Conservation (phyloP, 2,329 filamentous ascomycete genomes). For the Sporothrix variecibatus region DNA sequence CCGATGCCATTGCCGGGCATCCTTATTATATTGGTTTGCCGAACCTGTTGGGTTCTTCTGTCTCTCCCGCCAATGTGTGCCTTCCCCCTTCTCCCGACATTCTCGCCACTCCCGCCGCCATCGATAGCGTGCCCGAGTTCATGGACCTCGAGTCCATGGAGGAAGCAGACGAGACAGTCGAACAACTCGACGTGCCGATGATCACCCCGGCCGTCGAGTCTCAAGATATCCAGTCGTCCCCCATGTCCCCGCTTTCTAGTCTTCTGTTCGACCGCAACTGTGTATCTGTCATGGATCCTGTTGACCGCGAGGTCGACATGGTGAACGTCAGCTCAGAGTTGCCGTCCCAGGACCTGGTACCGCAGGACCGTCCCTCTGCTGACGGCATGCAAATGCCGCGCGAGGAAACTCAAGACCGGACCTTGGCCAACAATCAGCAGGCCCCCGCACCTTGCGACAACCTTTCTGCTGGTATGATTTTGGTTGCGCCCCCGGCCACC, state of each 20-base stretch:
- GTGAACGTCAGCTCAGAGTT: not conserved
- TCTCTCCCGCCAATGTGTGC: not conserved
- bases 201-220: not conserved
- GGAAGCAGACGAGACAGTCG: not conserved
- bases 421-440: not conserved
- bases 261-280: not conserved
- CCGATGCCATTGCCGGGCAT: conserved; percentile 3
- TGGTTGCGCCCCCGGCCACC: not conserved
- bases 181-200: not conserved
- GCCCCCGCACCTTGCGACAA: not conserved
- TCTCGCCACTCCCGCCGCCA: not conserved
- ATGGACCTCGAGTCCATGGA: not conserved
- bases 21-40: not conserved
- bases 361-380: too few relatives aligned
- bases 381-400: too few relatives aligned
- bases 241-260: not conserved
- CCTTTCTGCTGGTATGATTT: not conserved
- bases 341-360: not conserved
- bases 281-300: too few relatives aligned
- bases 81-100: not conserved
- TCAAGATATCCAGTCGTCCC: not conserved
- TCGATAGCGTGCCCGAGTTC: not conserved
- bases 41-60: not conserved
- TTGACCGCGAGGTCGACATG: too few relatives aligned
- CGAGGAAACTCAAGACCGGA: not conserved